Evolutionary conservation across 768 basidiomycete genomes (phyloP), one percentile per base, ranked within the genome.

Genomic region (Leccinum barrowsii): DNA sequence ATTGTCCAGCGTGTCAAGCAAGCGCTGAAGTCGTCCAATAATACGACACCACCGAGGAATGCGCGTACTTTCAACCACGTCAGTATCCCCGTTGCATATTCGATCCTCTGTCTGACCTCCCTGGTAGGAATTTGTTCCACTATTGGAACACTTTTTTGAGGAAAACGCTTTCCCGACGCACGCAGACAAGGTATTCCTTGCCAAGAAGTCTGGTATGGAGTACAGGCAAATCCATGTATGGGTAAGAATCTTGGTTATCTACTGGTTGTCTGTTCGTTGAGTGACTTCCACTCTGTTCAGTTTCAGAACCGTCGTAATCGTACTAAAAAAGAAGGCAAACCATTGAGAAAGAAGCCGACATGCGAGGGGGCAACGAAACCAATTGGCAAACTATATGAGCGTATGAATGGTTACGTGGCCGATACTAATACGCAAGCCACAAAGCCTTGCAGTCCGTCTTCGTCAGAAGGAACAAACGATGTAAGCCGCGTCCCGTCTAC

Each of bases 151-250:
- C 22, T 22, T 22, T 22, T 22, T 22, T 2, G 22, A 22, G 22
- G 22, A 22, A 22, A 22, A 22, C 22, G 22, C 22, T 22, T 22
- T 22, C 22, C 22, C 22, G 22, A 22, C 63, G 0, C 63, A 57
- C 1, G 63, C 56, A 0, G 63, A 64, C 17, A 64, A 64, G 1
- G 1, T 48, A 1, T 65, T 65, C 13, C 63, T 64, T 1, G 59
- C 63, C 2, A 30, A 56, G 0, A 60, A 57, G 3, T 61, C 63
- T 0, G 22, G 51, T 2, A 64, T 64, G 59, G 2, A 57, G 0
- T 64, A 65, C 6, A 57, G 35, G n/a, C 63, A 64, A 65, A 62
- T 64, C 0, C 63, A 64, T 24, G 63, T 64, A 10, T 64, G 63
- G 63, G 28, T 64, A 1, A 47, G 63, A 6, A 2, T 7, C 13